A percentile compares a stretch with the other conserved stretches of the same genome.
phyloP scores from a whole-genome alignment of 2,329 filamentous ascomycete species.

The Harringtonia lauricola region DNA sequence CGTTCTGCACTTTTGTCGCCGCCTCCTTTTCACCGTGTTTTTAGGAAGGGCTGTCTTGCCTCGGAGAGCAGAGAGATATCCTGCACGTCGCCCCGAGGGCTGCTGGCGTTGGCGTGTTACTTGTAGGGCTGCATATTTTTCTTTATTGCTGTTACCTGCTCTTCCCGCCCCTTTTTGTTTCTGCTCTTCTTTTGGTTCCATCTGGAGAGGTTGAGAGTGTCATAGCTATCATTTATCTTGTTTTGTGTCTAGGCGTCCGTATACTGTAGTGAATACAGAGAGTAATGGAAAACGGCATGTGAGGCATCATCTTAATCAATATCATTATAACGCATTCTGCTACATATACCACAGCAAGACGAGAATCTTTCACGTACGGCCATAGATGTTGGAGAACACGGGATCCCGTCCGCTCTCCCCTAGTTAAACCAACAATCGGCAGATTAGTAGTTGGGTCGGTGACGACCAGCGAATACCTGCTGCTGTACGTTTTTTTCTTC shows the following conservation, averaged over 20 bases:
- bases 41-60: too few relatives aligned
- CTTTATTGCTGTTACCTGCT: not conserved
- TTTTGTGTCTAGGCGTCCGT: too few relatives aligned
- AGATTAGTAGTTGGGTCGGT: conserved; percentile 4
- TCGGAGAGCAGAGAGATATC: too few relatives aligned
- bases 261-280: not conserved
- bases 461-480: conserved; percentile 4
- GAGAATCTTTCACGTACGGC: conserved; percentile 1
- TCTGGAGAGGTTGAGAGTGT: too few relatives aligned
- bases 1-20: too few relatives aligned
- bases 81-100: too few relatives aligned
- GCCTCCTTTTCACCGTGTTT: too few relatives aligned
- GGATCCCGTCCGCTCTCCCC: conserved; percentile 6
- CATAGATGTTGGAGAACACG: conserved; percentile 2
- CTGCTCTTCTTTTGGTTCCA: too few relatives aligned
- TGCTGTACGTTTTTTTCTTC: conserved; percentile 1
- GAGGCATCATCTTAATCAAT: too few relatives aligned
- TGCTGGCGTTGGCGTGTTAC: not conserved
- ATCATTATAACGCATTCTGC: too few relatives aligned
- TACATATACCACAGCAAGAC: too few relatives aligned
- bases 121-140: not conserved
- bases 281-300: not conserved
- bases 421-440: conserved; percentile 1
- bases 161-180: not conserved
- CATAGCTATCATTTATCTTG: too few relatives aligned